Evolutionary conservation across 2,329 filamentous ascomycete species (phyloP), one percentile per base, ranked within the genome.

Genomic region (Verticillium longisporum): DNA sequence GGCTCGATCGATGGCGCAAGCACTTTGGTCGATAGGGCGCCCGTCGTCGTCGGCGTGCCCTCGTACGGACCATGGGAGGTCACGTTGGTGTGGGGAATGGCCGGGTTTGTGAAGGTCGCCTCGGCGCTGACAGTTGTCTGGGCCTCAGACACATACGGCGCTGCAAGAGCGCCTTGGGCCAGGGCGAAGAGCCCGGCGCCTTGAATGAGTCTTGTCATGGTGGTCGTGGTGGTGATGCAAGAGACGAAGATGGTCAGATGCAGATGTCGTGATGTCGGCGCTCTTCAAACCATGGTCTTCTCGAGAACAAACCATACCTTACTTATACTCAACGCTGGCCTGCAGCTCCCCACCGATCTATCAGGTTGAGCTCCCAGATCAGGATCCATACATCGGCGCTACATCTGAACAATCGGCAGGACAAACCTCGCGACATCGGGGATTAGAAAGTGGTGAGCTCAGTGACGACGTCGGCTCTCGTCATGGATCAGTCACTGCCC

Each of bases 21-120:
- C 0, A 86, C 79, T 0, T 75, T 77, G 3, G 82, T 88, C 7
- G 80, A 82, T 2, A 89, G 72, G 26, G 90, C 90, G 4, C 90
- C 90, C 0, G 85, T 91, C 0, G 85, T 89, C 0, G 88, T 90
- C 0, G 80, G 72, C 0, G 88, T 75, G 2, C 90, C 90, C 2
- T 75, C 83, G 72, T 79, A 94, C 0, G 88, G 81, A 0, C 89
- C 89, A 70, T 94, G 89, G 4, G 81, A 84, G 2, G 87, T 88
- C 5, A 85, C 78, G 34, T 88, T 83, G 41, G 80, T 83, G 14
- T 80, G 72, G 4, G 74, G 68, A 2, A 77, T 70, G 0, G 62
- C 61, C 2, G 70, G 58, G 0, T 66, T 64, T 0, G 72, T 73
- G 5, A 65, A 60, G 1, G 70, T 41, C 1, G 72, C 67, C 3